Base-by-base conservation (phyloP, 2,329 filamentous ascomycete genomes). In the Dactylellina drechsleri region DNA sequence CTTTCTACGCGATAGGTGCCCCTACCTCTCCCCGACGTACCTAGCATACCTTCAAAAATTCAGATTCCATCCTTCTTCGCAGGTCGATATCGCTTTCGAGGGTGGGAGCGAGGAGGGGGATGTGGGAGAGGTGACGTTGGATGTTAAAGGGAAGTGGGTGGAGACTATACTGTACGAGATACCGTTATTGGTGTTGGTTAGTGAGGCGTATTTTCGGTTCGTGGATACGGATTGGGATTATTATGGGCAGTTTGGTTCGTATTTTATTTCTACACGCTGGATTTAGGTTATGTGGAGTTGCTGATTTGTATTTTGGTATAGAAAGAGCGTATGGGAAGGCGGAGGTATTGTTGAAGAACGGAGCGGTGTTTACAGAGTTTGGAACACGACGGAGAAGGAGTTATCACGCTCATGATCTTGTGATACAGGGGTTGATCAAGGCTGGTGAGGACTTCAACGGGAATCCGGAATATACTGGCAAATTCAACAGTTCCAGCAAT, bases 111-210 rank as follows among this genome's bases (percentile, higher is more conserved):
- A 87, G 20, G 85, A 85, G 47, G 88, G 90, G 57, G 84, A 87
- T 1, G 88, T 90, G 70, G 95, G 95, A 50, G 90, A 93, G 72
- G 84, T 97, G 58, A 85, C 90, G 78, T 89, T 98, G 77, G 84
- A 88, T 47, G 90, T 96, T 77, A 89, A 89, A 78, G 95, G 95
- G 8, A 85, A 89, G 65, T 99, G 95, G 95, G 87, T 92, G 7
- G 93, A 97, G 78, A 98, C 95, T 0, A 99, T 99, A 70, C 87
- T 99, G 23, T 99, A 99, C 83, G 95, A 99, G 83, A 97, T 99
- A 70, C 95, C 95, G 0, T 86, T 99, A 20, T 86, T 99, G 18
- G 93, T 96, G 1, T 83, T 99, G 77, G 92, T 94, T 0, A 97
- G 93, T 56, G 94, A 99, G 82, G 92, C 95, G 58, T 99, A 97